Evolutionary conservation across 2,329 filamentous ascomycete genomes (phyloP).

Genomic region (Penicillium sp.): DNA sequence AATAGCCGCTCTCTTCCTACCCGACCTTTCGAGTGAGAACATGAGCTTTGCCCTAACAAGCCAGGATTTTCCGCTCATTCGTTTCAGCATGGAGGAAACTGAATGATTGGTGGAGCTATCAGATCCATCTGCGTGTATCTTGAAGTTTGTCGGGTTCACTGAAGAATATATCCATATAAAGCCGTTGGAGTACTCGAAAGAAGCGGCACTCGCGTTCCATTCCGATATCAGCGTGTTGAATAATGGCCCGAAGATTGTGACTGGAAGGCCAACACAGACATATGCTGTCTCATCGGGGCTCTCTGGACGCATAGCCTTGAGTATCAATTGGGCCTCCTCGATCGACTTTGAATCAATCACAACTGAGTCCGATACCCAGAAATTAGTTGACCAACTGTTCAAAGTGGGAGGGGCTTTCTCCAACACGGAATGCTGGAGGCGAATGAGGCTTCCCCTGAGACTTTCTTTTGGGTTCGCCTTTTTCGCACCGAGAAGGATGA

Average conservation of each 20-base stretch:
- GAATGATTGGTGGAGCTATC: background rate
- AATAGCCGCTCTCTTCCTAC: too few species aligned
- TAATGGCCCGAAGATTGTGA: background rate
- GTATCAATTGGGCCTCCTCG: background rate
- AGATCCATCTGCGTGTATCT: background rate
- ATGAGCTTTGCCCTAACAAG: too few species aligned
- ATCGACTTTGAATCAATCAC: too few species aligned
- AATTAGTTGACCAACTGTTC: background rate
- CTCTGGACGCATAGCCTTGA: background rate
- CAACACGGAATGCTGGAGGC: background rate
- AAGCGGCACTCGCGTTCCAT: background rate
- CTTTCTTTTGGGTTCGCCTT: background rate
- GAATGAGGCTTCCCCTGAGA: background rate
- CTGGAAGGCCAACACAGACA: background rate
- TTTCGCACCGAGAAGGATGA: background rate
- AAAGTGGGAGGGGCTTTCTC: background rate
- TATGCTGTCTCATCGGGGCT: background rate
- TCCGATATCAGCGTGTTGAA: background rate
- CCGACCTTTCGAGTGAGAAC: too few species aligned
- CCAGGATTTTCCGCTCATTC: background rate
- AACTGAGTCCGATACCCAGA: background rate
- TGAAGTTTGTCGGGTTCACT: background rate
- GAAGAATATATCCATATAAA: background rate
- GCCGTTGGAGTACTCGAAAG: background rate
- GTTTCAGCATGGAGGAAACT: background rate